phyloP scores from a whole-genome alignment of 1,139 yeast species.

The Yamadazyma buinensis region DNA sequence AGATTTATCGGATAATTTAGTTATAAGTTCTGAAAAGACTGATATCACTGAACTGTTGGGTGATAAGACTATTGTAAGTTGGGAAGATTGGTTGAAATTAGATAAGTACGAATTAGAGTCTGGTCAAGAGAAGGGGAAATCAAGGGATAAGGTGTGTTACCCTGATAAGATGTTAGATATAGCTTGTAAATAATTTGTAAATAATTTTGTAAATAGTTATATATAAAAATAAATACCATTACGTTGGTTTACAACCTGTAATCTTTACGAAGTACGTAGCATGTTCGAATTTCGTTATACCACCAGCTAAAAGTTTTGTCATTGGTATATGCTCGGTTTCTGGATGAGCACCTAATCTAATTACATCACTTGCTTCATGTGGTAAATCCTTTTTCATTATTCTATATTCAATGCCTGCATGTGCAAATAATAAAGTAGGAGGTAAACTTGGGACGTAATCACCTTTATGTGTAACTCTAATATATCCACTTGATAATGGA shows the following conservation, averaged over 20 bases:
- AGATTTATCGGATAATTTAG: conserved; percentile 43
- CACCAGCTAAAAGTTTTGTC: background rate
- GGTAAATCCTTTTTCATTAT: conserved; percentile 44
- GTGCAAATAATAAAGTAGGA: conserved; percentile 40
- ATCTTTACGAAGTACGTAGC: conserved; percentile 30
- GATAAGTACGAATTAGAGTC: conserved; percentile 48
- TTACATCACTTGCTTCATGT: conserved; percentile 36
- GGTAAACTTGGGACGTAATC: conserved; percentile 62
- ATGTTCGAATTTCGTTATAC: conserved; percentile 31
- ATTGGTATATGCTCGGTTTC: conserved; percentile 3
- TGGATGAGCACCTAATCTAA: too few relatives aligned
- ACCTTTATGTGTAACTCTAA: conserved; percentile 52
- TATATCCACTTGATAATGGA: conserved; percentile 28
- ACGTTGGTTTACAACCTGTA: conserved; percentile 23
- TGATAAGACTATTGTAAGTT: conserved; percentile 35
- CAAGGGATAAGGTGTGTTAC: conserved; percentile 54
- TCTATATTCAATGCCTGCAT: conserved; percentile 49
- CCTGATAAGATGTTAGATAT: conserved; percentile 47
- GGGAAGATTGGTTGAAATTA: conserved; percentile 73
- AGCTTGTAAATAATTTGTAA: conserved; percentile 13
- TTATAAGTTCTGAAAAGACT: conserved; percentile 14
- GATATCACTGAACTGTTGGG: conserved; percentile 19
- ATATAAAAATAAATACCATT: conserved; percentile 1
- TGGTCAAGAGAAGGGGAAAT: conserved; percentile 49
- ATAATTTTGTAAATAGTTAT: background rate